These are phyloP conservation scores for Diaporthe australafricana DNA, from an alignment of 2,329 filamentous ascomycete species.

Conservation along the genomic window DNA sequence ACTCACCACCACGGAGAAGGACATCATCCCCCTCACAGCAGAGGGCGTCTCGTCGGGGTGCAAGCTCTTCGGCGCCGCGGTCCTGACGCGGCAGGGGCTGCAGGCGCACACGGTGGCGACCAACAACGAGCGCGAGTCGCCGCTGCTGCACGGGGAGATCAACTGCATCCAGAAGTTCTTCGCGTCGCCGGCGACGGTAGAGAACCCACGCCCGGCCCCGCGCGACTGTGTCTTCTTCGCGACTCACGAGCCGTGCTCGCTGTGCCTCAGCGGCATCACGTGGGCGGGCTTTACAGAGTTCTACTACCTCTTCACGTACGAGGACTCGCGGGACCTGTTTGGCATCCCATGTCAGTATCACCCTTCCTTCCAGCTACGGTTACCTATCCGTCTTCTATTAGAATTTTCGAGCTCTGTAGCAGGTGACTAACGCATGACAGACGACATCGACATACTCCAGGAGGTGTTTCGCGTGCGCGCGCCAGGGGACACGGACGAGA, in stretches of 20 bases:
- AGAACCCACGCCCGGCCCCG: constrained; percentile 45
- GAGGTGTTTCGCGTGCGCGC: constrained; percentile 64
- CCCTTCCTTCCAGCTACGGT: too few relatives aligned
- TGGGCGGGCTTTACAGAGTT: constrained; percentile 69
- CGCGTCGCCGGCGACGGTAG: constrained; percentile 40
- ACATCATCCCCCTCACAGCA: constrained; percentile 63
- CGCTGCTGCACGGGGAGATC: constrained; percentile 67
- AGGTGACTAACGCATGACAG: too few relatives aligned
- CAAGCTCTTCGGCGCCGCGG: constrained; percentile 69
- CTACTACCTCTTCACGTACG: constrained; percentile 70
- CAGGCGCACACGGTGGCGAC: constrained; percentile 61
- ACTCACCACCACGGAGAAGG: constrained; percentile 55
- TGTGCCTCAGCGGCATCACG: constrained; percentile 68
- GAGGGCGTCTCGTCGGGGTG: constrained; percentile 62
- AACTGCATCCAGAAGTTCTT: constrained; percentile 72
- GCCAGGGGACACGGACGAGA: constrained; percentile 51
- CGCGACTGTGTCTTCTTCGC: constrained; percentile 67
- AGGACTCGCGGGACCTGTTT: constrained; percentile 68
- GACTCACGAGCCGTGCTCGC: constrained; percentile 69
- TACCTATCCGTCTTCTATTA: too few relatives aligned
- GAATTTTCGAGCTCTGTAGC: too few relatives aligned
- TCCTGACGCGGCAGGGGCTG: constrained; percentile 57
- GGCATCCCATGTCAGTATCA: constrained; percentile 64
- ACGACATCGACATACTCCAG: constrained; percentile 69
- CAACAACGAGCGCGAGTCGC: constrained; percentile 66